Evolutionary conservation across 257 asterid genomes (phyloP), one percentile per base, ranked within the genome.

Genomic region (Ehretia macrophylla): DNA sequence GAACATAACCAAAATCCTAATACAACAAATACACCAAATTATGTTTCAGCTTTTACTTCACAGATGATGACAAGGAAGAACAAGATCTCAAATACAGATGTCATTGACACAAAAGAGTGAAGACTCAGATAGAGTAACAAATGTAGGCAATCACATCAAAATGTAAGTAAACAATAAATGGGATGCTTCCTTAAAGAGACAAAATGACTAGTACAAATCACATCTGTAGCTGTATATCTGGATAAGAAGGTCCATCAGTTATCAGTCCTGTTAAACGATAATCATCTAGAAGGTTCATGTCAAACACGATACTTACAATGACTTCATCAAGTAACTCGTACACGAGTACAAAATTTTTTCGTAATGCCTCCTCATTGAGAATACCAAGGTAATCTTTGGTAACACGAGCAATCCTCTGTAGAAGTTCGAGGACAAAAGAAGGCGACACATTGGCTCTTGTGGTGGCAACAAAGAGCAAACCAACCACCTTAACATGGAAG

Each of bases 301-400:
- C 5, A 42, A 14, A 10, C 46, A 42, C 5, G 54, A 17, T 60
- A 82, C 97, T 85, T 80, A 93, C 99, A 39, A 93, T 78, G 39
- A 93, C 96, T 85, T 93, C 97, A 76, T 93, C 99, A 63, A 89
- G 96, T 62, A 93, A 84, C 87, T 93, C 99, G 54, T 93, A 93
- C 45, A 89, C 97, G 18, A 93, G 97, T 60, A 93, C 97, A 83
- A 93, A 89, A 59, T 93, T 89, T 75, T 93, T 93, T 9, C 99
- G 81, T 58, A 93, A 68, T 0, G 99, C 90, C 68, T 93, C 99
- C 73, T 93, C 99, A 72, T 66, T 93, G 22, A 93, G 95, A 73
- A 93, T 78, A 53, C 97, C 99, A 56, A 93, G 96, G 75, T 93
- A 93, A 79, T 93, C 99, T 81, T 93, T 93, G 80, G 78, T 83